Percentiles rank a stretch among this genome's conserved stretches.
These are phyloP conservation scores for Eremothecium cymbalariae DNA, from an alignment of 1,139 yeast genomes.

Conservation along the genomic window DNA sequence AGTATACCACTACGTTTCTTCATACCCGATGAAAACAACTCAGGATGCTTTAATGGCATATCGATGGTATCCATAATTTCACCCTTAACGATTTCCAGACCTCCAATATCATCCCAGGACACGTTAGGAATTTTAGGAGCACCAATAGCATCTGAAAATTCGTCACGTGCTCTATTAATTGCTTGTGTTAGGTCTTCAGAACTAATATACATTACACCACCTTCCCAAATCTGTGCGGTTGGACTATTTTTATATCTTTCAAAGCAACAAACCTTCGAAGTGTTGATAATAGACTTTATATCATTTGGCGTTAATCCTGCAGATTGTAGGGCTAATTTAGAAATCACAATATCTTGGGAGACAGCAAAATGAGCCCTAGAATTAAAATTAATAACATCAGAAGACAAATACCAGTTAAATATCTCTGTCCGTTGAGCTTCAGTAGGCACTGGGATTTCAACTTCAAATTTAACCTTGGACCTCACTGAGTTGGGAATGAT, in stretches of 20 bases:
- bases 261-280: constrained; percentile 52
- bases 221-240: constrained; percentile 20
- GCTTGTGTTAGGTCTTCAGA: constrained; percentile 66
- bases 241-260: constrained; percentile 36
- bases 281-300: constrained; percentile 59
- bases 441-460: constrained; percentile 67
- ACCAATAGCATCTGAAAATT: constrained; percentile 89
- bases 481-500: constrained; percentile 59
- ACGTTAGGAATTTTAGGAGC: constrained; percentile 95
- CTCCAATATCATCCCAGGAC: constrained; percentile 82
- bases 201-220: constrained; percentile 37
- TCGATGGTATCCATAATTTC: constrained; percentile 94
- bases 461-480: constrained; percentile 66
- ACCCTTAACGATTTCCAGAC: constrained; percentile 73
- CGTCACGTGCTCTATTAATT: constrained; percentile 74
- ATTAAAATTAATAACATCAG: constrained; percentile 28
- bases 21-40: constrained; percentile 75
- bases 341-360: constrained; percentile 49
- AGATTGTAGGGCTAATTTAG: constrained; percentile 68
- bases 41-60: constrained; percentile 90
- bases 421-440: constrained; percentile 65
- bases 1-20: constrained; percentile 90
- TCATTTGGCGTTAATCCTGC: constrained; percentile 92
- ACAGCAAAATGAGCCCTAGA: constrained; percentile 11
- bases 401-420: constrained; percentile 38